These are phyloP conservation scores for Deinandra increscens DNA, from an alignment of 129 eudicot species.

Conservation along the genomic window DNA sequence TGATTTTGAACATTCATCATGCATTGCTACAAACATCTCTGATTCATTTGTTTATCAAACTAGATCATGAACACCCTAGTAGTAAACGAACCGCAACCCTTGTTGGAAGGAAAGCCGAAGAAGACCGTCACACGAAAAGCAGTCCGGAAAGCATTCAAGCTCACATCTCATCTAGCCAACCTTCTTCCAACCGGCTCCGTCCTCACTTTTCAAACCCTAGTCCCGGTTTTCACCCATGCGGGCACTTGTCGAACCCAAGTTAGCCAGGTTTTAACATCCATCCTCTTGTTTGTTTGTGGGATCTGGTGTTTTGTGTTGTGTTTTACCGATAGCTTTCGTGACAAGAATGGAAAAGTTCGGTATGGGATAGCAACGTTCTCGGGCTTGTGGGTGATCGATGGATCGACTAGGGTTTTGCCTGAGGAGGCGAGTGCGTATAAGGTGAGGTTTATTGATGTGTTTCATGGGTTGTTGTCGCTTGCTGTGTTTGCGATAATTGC, in stretches of 20 bases:
- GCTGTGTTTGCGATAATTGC: slow-evolving; percentile 67
- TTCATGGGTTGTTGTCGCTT: slow-evolving; percentile 62
- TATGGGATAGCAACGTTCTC: slow-evolving; percentile 57
- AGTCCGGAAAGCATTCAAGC: slow-evolving; percentile 49
- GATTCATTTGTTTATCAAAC: not conserved
- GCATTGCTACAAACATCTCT: slow-evolving; percentile 8
- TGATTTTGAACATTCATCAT: slow-evolving; percentile 6
- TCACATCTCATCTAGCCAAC: slow-evolving; percentile 59
- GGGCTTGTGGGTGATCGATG: slow-evolving; percentile 70
- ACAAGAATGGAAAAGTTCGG: slow-evolving; percentile 60
- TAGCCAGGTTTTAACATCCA: slow-evolving; percentile 35
- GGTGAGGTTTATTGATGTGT: slow-evolving; percentile 47
- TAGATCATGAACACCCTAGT: slow-evolving; percentile 23
- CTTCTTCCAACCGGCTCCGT: slow-evolving; percentile 90
- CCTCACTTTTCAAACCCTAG: slow-evolving; percentile 52
- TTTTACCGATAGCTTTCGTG: slow-evolving; percentile 65
- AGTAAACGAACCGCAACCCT: slow-evolving; percentile 30
- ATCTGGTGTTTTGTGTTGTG: slow-evolving; percentile 55
- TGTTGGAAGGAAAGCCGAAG: slow-evolving; percentile 35
- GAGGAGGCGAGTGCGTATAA: slow-evolving; percentile 40
- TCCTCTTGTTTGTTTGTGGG: slow-evolving; percentile 49
- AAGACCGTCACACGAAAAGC: slow-evolving; percentile 47
- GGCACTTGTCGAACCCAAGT: slow-evolving; percentile 54
- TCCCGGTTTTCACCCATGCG: slow-evolving; percentile 56
- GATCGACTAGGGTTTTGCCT: slow-evolving; percentile 30